A percentile compares a stretch with the other conserved stretches of the same genome.
Evolutionary conservation across 129 eudicot genomes (phyloP).

Genomic region (Arctium lappa): DNA sequence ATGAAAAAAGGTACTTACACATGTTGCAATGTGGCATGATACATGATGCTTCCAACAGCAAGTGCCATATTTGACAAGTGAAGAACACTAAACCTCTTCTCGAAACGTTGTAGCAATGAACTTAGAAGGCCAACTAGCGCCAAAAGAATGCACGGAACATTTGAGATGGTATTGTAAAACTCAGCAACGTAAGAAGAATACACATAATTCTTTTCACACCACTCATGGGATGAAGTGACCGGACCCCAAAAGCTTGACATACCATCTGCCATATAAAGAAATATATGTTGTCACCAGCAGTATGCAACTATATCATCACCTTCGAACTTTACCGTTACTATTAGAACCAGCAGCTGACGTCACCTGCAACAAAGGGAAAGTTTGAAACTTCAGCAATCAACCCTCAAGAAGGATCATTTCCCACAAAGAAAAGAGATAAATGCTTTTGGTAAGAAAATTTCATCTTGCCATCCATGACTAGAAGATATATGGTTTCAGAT

Average conservation of each 20-base stretch:
- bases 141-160: slow-evolving; percentile 50
- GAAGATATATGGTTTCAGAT: too few relatives aligned
- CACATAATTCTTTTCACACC: slow-evolving; percentile 55
- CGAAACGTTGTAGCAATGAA: slow-evolving; percentile 46
- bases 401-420: background rate
- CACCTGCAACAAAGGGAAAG: slow-evolving; percentile 4
- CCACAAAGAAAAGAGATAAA: background rate
- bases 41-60: slow-evolving; percentile 48
- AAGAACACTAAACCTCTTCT: slow-evolving; percentile 56
- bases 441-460: too few relatives aligned
- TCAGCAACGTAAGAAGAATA: slow-evolving; percentile 48
- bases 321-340: background rate
- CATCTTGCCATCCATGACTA: too few relatives aligned
- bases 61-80: slow-evolving; percentile 57
- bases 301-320: slow-evolving; percentile 26
- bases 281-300: slow-evolving; percentile 4
- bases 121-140: slow-evolving; percentile 49
- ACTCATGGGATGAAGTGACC: slow-evolving; percentile 50
- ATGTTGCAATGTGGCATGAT: slow-evolving; percentile 49
- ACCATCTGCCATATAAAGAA: slow-evolving; percentile 31
- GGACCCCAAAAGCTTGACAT: slow-evolving; percentile 61
- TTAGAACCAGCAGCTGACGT: slow-evolving; percentile 5
- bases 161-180: slow-evolving; percentile 51
- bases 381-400: background rate
- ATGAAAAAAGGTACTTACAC: slow-evolving; percentile 33